Evolutionary conservation across 2,329 filamentous ascomycete genomes (phyloP).

Genomic region (Monosporascus cannonballus): DNA sequence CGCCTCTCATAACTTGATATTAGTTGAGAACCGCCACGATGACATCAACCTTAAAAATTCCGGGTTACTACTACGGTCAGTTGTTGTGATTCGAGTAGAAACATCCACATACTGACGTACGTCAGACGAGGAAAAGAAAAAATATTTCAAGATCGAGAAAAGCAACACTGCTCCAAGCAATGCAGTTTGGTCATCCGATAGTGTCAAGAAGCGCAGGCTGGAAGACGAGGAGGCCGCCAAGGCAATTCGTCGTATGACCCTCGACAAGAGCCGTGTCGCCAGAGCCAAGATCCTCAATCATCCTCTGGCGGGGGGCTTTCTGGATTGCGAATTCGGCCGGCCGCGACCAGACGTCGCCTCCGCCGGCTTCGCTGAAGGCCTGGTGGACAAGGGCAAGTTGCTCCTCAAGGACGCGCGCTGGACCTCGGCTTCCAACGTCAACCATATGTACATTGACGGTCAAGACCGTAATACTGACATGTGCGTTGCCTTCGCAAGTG

Average conservation of each 20-base stretch:
- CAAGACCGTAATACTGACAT: slow-evolving; percentile 33
- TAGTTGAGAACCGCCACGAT: slow-evolving; percentile 7
- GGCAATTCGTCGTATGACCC: slow-evolving; percentile 19
- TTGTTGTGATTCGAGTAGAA: neutral
- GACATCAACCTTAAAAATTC: slow-evolving; percentile 29
- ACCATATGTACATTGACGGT: slow-evolving; percentile 34
- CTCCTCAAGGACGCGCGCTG: slow-evolving; percentile 24
- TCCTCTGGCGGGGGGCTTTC: slow-evolving; percentile 26
- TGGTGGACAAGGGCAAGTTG: slow-evolving; percentile 35
- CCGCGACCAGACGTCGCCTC: slow-evolving; percentile 20
- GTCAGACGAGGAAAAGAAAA: slow-evolving; percentile 50
- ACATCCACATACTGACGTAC: neutral
- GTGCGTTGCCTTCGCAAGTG: slow-evolving; percentile 39
- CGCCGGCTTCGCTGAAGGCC: slow-evolving; percentile 32
- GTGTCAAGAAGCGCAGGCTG: slow-evolving; percentile 49
- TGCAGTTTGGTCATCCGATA: slow-evolving; percentile 50
- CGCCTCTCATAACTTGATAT: neutral
- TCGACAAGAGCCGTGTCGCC: slow-evolving; percentile 32
- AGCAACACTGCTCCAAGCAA: slow-evolving; percentile 44
- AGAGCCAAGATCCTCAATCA: slow-evolving; percentile 26
- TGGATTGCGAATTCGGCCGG: slow-evolving; percentile 29
- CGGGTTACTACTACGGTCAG: slow-evolving; percentile 50
- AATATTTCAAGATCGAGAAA: slow-evolving; percentile 63
- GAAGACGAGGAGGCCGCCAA: slow-evolving; percentile 33
- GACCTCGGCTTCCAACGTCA: slow-evolving; percentile 27